Conservation (phyloP, 2,329 filamentous ascomycete species). For the Pseudogymnoascus sp. region DNA sequence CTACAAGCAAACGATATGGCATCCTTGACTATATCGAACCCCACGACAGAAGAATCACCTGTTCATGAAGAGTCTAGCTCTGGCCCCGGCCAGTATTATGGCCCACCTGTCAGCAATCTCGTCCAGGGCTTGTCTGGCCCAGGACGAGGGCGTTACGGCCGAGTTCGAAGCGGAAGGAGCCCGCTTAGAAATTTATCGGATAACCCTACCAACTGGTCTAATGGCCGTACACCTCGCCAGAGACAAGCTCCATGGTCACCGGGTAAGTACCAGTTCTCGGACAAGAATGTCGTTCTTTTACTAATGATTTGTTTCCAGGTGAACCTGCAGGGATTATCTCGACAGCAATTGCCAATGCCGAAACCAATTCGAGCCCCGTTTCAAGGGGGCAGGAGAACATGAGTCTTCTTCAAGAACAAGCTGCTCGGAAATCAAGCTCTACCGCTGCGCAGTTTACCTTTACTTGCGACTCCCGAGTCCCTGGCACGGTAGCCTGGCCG, state of each 20-base stretch:
- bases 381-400: constrained; percentile 66
- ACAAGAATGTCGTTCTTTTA: constrained; percentile 12
- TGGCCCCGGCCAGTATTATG: constrained; percentile 44
- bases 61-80: constrained; percentile 33
- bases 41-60: constrained; percentile 35
- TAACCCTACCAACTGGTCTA: constrained; percentile 31
- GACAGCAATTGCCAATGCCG: constrained; percentile 77
- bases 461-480: constrained; percentile 83
- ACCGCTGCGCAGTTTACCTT: constrained; percentile 91
- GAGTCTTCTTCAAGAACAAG: constrained; percentile 66
- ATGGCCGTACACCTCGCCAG: constrained; percentile 25
- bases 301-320: constrained; percentile 33
- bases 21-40: constrained; percentile 47
- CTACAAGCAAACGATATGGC: constrained; percentile 54
- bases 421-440: constrained; percentile 50
- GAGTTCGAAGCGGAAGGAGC: constrained; percentile 52
- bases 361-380: constrained; percentile 61
- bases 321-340: constrained; percentile 75
- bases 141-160: constrained; percentile 75
- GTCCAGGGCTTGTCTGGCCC: constrained; percentile 73
- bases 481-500: constrained; percentile 69
- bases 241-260: constrained; percentile 26
- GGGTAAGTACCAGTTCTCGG: constrained; percentile 19
- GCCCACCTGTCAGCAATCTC: constrained; percentile 38
- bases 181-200: constrained; percentile 53